A percentile compares a stretch with the other conserved stretches of the same genome.
Evolutionary conservation across 2,329 filamentous ascomycete species (phyloP).

Genomic region (Fusarium albidum): DNA sequence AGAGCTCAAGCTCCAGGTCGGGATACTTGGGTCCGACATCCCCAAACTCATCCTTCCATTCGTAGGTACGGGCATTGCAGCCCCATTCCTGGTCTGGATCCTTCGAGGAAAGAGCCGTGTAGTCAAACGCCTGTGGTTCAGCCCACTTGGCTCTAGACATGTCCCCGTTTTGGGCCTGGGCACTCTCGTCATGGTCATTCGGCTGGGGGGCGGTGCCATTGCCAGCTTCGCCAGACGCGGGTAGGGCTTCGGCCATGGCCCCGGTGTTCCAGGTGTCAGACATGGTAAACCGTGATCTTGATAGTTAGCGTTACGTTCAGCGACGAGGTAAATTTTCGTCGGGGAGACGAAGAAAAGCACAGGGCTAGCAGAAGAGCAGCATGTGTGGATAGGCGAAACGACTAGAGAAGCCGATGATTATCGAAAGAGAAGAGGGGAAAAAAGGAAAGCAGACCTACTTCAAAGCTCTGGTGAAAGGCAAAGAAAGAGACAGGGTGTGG

Average conservation of each 20-base stretch:
- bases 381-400: too few species aligned
- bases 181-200: neutral
- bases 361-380: too few species aligned
- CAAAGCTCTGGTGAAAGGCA: too few species aligned
- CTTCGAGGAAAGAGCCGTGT: slow-evolving; percentile 44
- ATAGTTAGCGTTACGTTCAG: neutral
- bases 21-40: slow-evolving; percentile 79
- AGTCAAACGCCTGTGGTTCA: slow-evolving; percentile 56
- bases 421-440: too few species aligned
- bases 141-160: slow-evolving; percentile 56
- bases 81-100: slow-evolving; percentile 51
- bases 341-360: too few species aligned
- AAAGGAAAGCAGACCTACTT: too few species aligned
- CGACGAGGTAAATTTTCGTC: too few species aligned
- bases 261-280: slow-evolving; percentile 22
- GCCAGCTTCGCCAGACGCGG: neutral
- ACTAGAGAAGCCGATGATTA: too few species aligned
- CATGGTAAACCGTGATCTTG: slow-evolving; percentile 8
- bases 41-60: slow-evolving; percentile 86
- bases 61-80: slow-evolving; percentile 72
- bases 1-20: slow-evolving; percentile 79
- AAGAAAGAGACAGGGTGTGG: too few species aligned
- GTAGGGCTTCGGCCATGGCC: slow-evolving; percentile 15
- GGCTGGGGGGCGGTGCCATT: neutral
- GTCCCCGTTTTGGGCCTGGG: slow-evolving; percentile 43